These are phyloP conservation scores for Hymenoscyphus occultus DNA, from an alignment of 2,329 filamentous ascomycete species.

Conservation along the genomic window DNA sequence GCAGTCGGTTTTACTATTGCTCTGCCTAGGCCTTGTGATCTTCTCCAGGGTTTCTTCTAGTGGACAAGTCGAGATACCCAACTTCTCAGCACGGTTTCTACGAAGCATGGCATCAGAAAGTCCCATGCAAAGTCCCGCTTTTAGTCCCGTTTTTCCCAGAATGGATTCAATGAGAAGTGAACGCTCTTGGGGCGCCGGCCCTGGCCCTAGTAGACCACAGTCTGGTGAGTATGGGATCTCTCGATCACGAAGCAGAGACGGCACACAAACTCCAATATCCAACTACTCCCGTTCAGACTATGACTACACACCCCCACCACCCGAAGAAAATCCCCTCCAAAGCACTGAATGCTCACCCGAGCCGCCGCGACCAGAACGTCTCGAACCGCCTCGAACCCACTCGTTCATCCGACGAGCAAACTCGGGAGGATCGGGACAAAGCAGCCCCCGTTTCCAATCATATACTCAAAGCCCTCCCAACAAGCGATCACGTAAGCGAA, in stretches of 20 bases:
- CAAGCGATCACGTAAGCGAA: neutral
- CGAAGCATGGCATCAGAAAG: constrained; percentile 23
- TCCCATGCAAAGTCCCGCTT: constrained; percentile 28
- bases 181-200: constrained; percentile 20
- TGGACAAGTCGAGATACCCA: constrained; percentile 29
- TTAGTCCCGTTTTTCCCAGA: constrained; percentile 26
- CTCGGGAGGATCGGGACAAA: constrained; percentile 3
- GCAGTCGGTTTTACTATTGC: constrained; percentile 80
- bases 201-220: constrained; percentile 18
- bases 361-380: constrained; percentile 1
- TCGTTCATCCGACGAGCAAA: constrained; percentile 1
- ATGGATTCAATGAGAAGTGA: constrained; percentile 13
- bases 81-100: constrained; percentile 22
- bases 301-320: constrained; percentile 12
- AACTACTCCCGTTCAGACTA: constrained; percentile 24
- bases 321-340: constrained; percentile 1
- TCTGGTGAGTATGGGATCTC: constrained; percentile 20
- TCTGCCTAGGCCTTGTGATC: constrained; percentile 83
- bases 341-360: neutral
- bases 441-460: neutral
- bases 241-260: constrained; percentile 21
- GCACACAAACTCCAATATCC: constrained; percentile 27
- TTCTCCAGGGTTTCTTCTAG: constrained; percentile 59
- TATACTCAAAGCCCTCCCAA: constrained; percentile 4
- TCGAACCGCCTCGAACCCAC: constrained; percentile 8